Base-by-base conservation (phyloP, 2,329 filamentous ascomycete species). In the Ophiostoma piceae region DNA sequence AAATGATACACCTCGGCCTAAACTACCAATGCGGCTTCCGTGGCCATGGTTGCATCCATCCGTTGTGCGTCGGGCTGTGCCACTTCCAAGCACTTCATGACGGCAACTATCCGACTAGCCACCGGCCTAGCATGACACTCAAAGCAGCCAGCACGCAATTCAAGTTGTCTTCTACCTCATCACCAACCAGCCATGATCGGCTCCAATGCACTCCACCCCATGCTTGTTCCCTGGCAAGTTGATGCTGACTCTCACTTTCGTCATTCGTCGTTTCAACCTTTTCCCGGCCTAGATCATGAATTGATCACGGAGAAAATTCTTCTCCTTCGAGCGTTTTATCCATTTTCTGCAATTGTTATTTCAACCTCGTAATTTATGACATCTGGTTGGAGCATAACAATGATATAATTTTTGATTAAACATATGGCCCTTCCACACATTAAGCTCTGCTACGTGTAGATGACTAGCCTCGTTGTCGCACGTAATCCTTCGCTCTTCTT, bases 101-200 rank as follows among this genome's bases (percentile, higher is more conserved):
- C 43, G 43, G 43, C 16, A 4, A 47, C 43, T 19, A 47, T 47
- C 16, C 43, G 16, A 19, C 43, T 16, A 47, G 12, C 41, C 41
- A 14, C 41, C 16, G 41, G 41, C 41, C 41, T 43, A 43, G 16
- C 12, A 32, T 16, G 11, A 12, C 57, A 16, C 11, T 19, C 29
- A 29, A 32, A 62, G 57, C 7, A 29, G 9, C 95, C 95, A 73
- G 98, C 90, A 78, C 99, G 99, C 8, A 99, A 94, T 77, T 92
- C 97, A 8, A 22, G 95, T 95, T 2, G 95, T 95, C 75, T 98
- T 97, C 82, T 93, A 86, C 60, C 26, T 64, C 60, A 39, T 64
- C 60, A 47, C 29, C 11, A n/a, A 12, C 16, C 29, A 5, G 22
- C 60, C 29, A 35, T 35, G 57, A 62, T 57, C 51, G 22, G 51